Percentiles rank a stretch among this genome's conserved stretches.
Evolutionary conservation across 1,284 basidiomycete species (phyloP).

Genomic region (Irpex sp.): DNA sequence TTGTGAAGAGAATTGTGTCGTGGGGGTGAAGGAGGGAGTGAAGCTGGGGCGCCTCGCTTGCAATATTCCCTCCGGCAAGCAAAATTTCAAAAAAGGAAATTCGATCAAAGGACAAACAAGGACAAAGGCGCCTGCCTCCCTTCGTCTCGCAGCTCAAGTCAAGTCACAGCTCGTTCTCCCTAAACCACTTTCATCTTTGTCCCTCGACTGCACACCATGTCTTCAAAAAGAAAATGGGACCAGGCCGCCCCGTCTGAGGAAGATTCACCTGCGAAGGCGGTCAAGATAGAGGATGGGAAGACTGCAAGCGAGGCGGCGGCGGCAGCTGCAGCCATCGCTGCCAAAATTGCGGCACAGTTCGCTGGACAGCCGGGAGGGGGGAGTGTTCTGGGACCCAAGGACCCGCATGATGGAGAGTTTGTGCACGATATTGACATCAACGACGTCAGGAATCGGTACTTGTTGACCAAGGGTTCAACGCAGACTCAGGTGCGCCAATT

Average conservation of each 20-base stretch:
- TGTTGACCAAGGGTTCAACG: constrained; percentile 92
- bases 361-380: constrained; percentile 41
- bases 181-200: not conserved
- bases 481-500: constrained; percentile 75
- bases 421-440: constrained; percentile 96
- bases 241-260: constrained; percentile 48
- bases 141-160: not conserved
- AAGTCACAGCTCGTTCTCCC: no score
- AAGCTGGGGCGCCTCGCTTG: not conserved
- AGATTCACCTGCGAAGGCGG: constrained; percentile 39
- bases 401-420: constrained; percentile 80
- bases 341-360: constrained; percentile 88
- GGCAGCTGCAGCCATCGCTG: constrained; percentile 82
- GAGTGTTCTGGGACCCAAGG: constrained; percentile 44
- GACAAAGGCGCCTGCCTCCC: not conserved
- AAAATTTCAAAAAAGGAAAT: constrained; percentile 8
- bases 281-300: constrained; percentile 56
- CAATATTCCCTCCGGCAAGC: not conserved
- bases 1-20: not conserved
- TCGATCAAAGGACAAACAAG: not conserved
- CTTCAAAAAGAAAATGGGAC: constrained; percentile 73
- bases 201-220: constrained; percentile 31
- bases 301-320: constrained; percentile 76
- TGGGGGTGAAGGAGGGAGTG: not conserved
- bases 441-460: constrained; percentile 92